These are phyloP conservation scores for Geotrichum fermentans DNA, from an alignment of 1,139 yeast species.

Conservation along the genomic window DNA sequence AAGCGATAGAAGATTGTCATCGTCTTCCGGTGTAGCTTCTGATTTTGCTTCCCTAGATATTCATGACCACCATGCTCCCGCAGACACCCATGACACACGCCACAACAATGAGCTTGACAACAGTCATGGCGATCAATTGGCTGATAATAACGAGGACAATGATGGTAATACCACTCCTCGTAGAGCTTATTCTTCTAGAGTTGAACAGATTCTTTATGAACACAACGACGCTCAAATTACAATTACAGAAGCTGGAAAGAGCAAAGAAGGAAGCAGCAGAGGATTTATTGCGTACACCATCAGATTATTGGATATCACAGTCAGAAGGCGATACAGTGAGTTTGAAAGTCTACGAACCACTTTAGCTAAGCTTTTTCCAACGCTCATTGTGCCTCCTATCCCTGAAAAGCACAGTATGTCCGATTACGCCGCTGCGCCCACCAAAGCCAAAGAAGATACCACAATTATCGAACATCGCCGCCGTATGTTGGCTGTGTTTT, in stretches of 20 bases:
- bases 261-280: conserved; percentile 67
- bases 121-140: not conserved
- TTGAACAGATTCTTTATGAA: conserved; percentile 37
- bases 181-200: conserved; percentile 34
- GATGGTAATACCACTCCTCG: conserved; percentile 10
- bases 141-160: not conserved
- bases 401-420: conserved; percentile 80
- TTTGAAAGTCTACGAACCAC: conserved; percentile 76
- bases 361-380: conserved; percentile 70
- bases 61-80: not conserved
- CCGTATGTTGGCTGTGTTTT: conserved; percentile 68
- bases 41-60: conserved; percentile 19
- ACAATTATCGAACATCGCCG: conserved; percentile 59
- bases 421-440: conserved; percentile 49
- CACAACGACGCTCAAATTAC: conserved; percentile 43
- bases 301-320: conserved; percentile 52
- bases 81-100: not conserved
- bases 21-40: conserved; percentile 17
- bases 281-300: conserved; percentile 80
- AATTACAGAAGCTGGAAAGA: conserved; percentile 72
- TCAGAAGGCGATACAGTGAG: conserved; percentile 84
- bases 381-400: conserved; percentile 82
- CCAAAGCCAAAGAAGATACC: conserved; percentile 52
- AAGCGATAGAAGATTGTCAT: conserved; percentile 29
- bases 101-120: not conserved